These are phyloP conservation scores for Triticum turgidum DNA, from an alignment of 176 grass and related monocot genomes.

Conservation along the genomic window DNA sequence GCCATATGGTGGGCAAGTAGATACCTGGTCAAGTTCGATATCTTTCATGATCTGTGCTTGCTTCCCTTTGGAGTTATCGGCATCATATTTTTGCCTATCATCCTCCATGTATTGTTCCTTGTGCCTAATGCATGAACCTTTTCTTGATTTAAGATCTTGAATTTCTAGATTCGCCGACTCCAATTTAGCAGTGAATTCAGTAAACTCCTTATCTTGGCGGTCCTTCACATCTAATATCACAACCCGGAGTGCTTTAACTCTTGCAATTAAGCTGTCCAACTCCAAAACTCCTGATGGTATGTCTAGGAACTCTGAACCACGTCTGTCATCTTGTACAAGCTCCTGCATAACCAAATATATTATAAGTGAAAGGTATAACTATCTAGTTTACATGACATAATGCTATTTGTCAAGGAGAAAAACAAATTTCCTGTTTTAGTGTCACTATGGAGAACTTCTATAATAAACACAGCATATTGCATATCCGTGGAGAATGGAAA, in stretches of 20 bases:
- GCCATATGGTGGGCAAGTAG: conserved; percentile 43
- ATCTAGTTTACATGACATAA: not conserved
- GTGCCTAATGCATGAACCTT: not conserved
- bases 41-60: conserved; percentile 61
- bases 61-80: conserved; percentile 42
- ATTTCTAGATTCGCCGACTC: conserved; percentile 29
- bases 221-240: conserved; percentile 28
- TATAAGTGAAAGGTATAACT: not conserved
- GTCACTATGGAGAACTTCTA: not conserved
- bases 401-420: not conserved
- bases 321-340: conserved; percentile 2
- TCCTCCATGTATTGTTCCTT: conserved; percentile 14
- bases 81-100: conserved; percentile 26
- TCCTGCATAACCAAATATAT: conserved; percentile 42
- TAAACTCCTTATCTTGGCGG: conserved; percentile 38
- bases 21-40: conserved; percentile 67
- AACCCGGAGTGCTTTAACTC: conserved; percentile 54
- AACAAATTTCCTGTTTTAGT: not conserved
- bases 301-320: conserved; percentile 4
- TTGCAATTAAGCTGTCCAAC: conserved; percentile 54
- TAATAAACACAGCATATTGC: not conserved
- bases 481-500: conserved; percentile 8
- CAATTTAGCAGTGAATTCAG: conserved; percentile 27
- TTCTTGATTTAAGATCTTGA: conserved; percentile 37
- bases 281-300: conserved; percentile 29